Evolutionary conservation across 495 filamentous ascomycete species (phyloP).

Genomic region (Amniculicola lignicola): DNA sequence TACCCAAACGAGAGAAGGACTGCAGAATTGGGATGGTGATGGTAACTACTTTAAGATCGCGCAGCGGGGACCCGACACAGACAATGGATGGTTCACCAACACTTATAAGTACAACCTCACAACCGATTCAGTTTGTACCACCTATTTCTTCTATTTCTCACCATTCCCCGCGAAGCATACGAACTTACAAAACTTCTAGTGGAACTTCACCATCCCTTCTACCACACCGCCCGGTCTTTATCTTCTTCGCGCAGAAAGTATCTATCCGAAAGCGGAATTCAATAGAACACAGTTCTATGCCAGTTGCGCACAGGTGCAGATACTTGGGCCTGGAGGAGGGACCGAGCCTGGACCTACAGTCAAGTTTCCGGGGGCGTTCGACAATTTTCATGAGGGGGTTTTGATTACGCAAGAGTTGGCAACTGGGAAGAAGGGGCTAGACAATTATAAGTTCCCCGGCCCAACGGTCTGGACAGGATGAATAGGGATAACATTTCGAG

Average conservation of each 20-base stretch:
- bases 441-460: neutral
- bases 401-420: neutral
- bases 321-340: neutral
- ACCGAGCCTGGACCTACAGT: neutral
- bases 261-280: neutral
- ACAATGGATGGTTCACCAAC: slow-evolving; percentile 1
- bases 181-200: neutral
- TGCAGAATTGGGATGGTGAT: slow-evolving; percentile 12
- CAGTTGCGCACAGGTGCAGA: neutral
- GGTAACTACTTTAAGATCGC: slow-evolving; percentile 25
- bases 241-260: slow-evolving; percentile 13
- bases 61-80: neutral
- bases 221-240: slow-evolving; percentile 23
- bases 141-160: neutral
- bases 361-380: neutral
- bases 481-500: too few relatives aligned
- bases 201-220: slow-evolving; percentile 18
- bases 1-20: neutral
- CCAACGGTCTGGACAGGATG: neutral
- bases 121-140: neutral
- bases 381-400: neutral
- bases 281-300: neutral
- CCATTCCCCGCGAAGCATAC: neutral
- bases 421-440: neutral
- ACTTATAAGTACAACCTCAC: neutral